Percentiles rank a stretch among this genome's conserved stretches.
These are phyloP conservation scores for Ogataea ramenticola DNA, from an alignment of 805 yeast species.

Conservation along the genomic window DNA sequence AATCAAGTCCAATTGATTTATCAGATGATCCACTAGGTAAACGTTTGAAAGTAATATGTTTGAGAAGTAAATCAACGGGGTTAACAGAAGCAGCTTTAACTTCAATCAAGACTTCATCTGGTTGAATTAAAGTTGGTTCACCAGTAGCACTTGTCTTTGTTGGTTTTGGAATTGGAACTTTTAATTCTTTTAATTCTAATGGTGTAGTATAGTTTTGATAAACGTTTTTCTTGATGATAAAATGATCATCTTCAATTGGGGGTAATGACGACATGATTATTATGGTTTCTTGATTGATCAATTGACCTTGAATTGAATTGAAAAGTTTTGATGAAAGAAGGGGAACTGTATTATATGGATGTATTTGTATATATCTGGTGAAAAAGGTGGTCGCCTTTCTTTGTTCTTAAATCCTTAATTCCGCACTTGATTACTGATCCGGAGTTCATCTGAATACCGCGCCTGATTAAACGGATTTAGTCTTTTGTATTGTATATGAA, in stretches of 20 bases:
- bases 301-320: too few relatives aligned
- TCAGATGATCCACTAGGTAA: slow-evolving; percentile 4
- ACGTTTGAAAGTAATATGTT: slow-evolving; percentile 4
- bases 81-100: slow-evolving; percentile 13
- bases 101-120: slow-evolving; percentile 11
- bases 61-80: slow-evolving; percentile 15
- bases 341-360: too few relatives aligned
- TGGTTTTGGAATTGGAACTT: slow-evolving; percentile 1
- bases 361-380: too few relatives aligned
- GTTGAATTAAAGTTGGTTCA: neutral
- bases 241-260: slow-evolving; percentile 4
- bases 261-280: neutral
- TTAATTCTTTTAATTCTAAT: slow-evolving; percentile 1
- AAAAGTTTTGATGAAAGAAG: too few relatives aligned
- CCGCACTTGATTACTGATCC: too few relatives aligned
- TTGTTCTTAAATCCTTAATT: too few relatives aligned
- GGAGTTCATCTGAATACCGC: too few relatives aligned
- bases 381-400: too few relatives aligned
- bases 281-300: too few relatives aligned
- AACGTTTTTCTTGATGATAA: slow-evolving; percentile 8
- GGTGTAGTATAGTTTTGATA: slow-evolving; percentile 9
- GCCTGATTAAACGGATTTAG: too few relatives aligned
- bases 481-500: too few relatives aligned
- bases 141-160: neutral
- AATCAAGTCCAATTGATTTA: slow-evolving; percentile 18